Conservation (phyloP, 805 yeast genomes). For the Saturnispora hagleri region DNA sequence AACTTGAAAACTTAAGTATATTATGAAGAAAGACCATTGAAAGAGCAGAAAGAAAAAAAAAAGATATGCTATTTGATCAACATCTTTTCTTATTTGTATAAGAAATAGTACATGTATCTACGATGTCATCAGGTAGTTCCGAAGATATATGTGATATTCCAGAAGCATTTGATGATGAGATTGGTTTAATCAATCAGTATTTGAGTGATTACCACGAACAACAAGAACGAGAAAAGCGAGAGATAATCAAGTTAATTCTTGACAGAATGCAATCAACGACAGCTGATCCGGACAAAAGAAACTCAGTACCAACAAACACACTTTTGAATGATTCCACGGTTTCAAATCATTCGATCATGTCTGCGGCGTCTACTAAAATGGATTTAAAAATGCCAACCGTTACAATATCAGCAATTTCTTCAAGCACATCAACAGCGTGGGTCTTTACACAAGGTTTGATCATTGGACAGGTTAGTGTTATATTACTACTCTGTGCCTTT, state of each 20-base stretch:
- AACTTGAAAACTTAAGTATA: no score
- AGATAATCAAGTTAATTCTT: slow-evolving; percentile 3
- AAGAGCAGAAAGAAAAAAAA: neutral
- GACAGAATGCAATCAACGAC: slow-evolving; percentile 2
- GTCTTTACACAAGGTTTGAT: slow-evolving; percentile 72
- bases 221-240: slow-evolving; percentile 9
- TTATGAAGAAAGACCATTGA: neutral
- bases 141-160: neutral
- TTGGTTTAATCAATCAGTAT: slow-evolving; percentile 1
- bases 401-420: slow-evolving; percentile 1
- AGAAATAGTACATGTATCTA: neutral
- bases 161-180: neutral
- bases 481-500: slow-evolving; percentile 51
- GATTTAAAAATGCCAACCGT: slow-evolving; percentile 4
- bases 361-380: slow-evolving; percentile 6
- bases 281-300: neutral
- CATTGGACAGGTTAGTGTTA: slow-evolving; percentile 65
- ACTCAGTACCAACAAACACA: neutral
- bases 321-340: neutral
- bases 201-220: slow-evolving; percentile 15
- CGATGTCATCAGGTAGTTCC: neutral
- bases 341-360: neutral
- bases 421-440: slow-evolving; percentile 30
- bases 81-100: neutral
- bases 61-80: neutral